Conservation (phyloP, 2,329 filamentous ascomycete species). For the Fusarium sp. region DNA sequence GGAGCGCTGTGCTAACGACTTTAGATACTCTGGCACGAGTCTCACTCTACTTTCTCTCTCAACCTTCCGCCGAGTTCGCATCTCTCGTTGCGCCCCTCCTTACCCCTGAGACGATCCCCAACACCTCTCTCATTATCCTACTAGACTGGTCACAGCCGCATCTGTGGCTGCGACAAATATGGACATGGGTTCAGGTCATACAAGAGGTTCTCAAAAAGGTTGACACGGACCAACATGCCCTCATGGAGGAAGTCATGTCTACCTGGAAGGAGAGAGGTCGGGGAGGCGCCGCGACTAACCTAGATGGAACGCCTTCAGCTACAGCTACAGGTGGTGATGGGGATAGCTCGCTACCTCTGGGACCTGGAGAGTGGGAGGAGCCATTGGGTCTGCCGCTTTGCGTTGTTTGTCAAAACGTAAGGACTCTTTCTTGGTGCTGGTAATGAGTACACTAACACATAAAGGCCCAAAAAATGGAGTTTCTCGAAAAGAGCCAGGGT, state of each 20-base stretch:
- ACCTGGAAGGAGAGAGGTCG: constrained; percentile 82
- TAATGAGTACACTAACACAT: constrained; percentile 36
- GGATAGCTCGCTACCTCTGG: constrained; percentile 79
- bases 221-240: constrained; percentile 79
- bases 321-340: constrained; percentile 65
- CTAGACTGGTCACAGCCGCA: constrained; percentile 96
- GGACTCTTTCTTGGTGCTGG: constrained; percentile 43
- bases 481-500: constrained; percentile 85
- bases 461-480: constrained; percentile 88
- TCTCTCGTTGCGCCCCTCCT: constrained; percentile 86
- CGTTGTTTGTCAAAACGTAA: constrained; percentile 94
- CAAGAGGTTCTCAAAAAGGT: constrained; percentile 80
- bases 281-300: constrained; percentile 68
- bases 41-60: constrained; percentile 88
- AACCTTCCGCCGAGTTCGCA: constrained; percentile 83
- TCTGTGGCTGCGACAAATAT: constrained; percentile 88
- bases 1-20: constrained; percentile 32
- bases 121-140: constrained; percentile 90
- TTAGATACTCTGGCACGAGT: constrained; percentile 91
- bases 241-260: constrained; percentile 87
- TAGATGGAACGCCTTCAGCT: constrained; percentile 70
- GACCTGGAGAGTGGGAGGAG: constrained; percentile 94
- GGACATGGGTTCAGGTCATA: constrained; percentile 89
- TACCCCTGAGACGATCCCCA: constrained; percentile 83
- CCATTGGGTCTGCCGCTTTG: constrained; percentile 87